Evolutionary conservation across 1,284 basidiomycete genomes (phyloP).

Genomic region (Naganishia albida): DNA sequence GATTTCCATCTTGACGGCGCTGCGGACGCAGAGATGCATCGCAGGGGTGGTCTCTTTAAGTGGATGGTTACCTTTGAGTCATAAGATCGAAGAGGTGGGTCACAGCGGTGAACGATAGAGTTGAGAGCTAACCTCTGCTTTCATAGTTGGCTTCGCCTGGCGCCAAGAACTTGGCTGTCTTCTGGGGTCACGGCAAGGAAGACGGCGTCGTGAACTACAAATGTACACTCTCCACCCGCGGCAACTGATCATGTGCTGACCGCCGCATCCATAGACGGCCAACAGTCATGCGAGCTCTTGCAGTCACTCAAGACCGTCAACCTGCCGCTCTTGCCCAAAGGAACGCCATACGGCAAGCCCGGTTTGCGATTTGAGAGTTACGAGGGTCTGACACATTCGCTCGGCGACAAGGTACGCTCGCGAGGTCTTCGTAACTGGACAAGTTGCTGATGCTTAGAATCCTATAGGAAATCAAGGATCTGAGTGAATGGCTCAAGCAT

Average conservation of each 20-base stretch:
- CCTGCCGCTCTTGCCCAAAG: constrained; percentile 49
- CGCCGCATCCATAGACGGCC: constrained; percentile 48
- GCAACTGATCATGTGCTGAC: neutral
- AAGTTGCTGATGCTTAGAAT: neutral
- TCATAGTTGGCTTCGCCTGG: constrained; percentile 38
- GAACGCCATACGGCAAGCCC: constrained; percentile 46
- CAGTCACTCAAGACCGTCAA: constrained; percentile 58
- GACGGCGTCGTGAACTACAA: constrained; percentile 70
- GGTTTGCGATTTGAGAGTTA: constrained; percentile 55
- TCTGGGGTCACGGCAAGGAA: constrained; percentile 81
- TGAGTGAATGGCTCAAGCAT: constrained; percentile 30
- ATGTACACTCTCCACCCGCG: constrained; percentile 40
- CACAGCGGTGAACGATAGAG: neutral
- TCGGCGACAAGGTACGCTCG: constrained; percentile 16
- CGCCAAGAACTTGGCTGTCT: constrained; percentile 66
- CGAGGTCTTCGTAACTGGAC: neutral
- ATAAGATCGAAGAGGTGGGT: constrained; percentile 27
- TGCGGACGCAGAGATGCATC: constrained; percentile 68
- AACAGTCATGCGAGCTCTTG: constrained; percentile 62
- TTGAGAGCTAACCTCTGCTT: constrained; percentile 63
- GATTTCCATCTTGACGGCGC: constrained; percentile 71
- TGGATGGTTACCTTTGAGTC: constrained; percentile 69
- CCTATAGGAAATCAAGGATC: constrained; percentile 25
- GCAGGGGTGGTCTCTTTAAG: constrained; percentile 73
- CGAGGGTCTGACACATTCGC: constrained; percentile 62